phyloP scores from a whole-genome alignment of 2,329 filamentous ascomycete genomes.

The Stagonosporopsis vannaccii region DNA sequence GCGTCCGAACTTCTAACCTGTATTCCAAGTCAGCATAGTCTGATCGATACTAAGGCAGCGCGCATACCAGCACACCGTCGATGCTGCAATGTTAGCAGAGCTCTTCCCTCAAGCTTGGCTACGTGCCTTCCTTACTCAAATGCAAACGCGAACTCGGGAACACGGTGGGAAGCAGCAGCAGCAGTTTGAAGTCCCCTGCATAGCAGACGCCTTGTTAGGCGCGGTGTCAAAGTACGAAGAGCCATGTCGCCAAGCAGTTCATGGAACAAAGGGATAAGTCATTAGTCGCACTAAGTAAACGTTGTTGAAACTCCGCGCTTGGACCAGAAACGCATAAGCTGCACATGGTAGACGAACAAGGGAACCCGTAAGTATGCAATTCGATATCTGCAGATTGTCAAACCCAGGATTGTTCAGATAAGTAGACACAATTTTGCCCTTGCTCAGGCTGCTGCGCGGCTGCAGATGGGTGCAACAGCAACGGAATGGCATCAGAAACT shows the following conservation, averaged over 20 bases:
- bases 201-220: conserved; percentile 2
- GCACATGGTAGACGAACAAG: no score
- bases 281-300: no score
- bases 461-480: no score
- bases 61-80: conserved; percentile 83
- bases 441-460: no score
- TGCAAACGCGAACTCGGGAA: conserved; percentile 62
- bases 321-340: no score
- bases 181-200: conserved; percentile 38
- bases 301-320: no score
- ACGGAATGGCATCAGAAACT: no score
- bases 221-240: not conserved
- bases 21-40: not conserved
- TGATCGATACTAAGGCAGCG: not conserved
- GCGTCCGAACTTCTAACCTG: conserved; percentile 71
- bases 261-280: no score
- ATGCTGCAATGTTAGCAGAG: conserved; percentile 63
- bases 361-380: no score
- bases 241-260: conserved; percentile 7
- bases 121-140: conserved; percentile 59
- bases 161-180: conserved; percentile 23
- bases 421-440: no score
- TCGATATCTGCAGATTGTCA: no score
- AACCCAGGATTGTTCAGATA: no score
- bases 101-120: conserved; percentile 13